Conservation (phyloP, 768 basidiomycete genomes). For the Lactarius quietus region DNA sequence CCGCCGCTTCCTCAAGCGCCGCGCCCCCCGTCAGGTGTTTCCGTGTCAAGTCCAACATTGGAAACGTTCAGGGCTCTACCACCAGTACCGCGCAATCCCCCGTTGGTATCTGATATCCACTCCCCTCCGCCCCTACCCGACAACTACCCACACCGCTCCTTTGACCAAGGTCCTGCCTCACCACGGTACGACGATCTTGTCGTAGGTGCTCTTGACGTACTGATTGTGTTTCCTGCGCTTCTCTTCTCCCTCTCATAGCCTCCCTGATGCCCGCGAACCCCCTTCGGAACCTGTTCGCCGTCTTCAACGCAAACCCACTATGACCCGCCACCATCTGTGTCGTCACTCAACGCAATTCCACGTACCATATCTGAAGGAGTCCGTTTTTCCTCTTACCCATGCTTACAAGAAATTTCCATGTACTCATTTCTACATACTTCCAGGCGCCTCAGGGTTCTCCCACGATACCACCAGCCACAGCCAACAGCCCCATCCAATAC, state of each 20-base stretch:
- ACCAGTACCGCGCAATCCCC: slow-evolving; percentile 16
- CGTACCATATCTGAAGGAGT: slow-evolving; percentile 26
- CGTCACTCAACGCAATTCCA: slow-evolving; percentile 15
- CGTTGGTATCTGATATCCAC: slow-evolving; percentile 27
- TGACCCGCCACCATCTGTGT: slow-evolving; percentile 22
- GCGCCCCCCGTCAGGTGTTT: slow-evolving; percentile 7
- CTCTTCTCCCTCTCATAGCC: slow-evolving; percentile 14
- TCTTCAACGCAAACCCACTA: slow-evolving; percentile 26
- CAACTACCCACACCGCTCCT: slow-evolving; percentile 31
- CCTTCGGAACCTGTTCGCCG: slow-evolving; percentile 21
- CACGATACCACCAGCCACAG: slow-evolving; percentile 36
- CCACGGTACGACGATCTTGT: slow-evolving; percentile 37
- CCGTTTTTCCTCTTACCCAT: slow-evolving; percentile 18
- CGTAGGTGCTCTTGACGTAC: background rate
- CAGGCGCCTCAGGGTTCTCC: slow-evolving; percentile 33
- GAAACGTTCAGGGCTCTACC: slow-evolving; percentile 18
- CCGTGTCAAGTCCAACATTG: background rate
- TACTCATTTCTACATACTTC: slow-evolving; percentile 4
- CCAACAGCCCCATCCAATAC: slow-evolving; percentile 50
- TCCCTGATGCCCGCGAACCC: slow-evolving; percentile 18
- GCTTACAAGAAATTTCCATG: background rate
- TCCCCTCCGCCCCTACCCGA: slow-evolving; percentile 19
- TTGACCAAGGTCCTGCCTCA: slow-evolving; percentile 41
- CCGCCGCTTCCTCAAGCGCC: slow-evolving; percentile 2
- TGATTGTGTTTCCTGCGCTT: background rate